Evolutionary conservation across 345 rosid genomes (phyloP), one percentile per base, ranked within the genome.

Genomic region (Isatis tinctoria): DNA sequence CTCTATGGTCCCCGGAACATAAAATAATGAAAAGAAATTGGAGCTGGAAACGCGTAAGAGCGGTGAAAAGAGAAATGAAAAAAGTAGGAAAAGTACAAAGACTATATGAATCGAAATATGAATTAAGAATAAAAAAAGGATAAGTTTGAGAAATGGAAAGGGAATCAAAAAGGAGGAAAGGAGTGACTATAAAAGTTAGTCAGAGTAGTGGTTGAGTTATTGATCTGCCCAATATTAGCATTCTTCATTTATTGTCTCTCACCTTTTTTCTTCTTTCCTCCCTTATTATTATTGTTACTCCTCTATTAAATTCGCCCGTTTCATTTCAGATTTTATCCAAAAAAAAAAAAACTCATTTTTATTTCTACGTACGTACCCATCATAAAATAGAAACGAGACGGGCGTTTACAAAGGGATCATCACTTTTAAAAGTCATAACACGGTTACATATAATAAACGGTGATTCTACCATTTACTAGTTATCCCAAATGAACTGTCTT

Each of bases 201-300:
- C 93, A 87, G 93, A 78, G 81, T 90, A 90, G 91, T 90, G 57
- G 91, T 90, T 88, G 90, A 73, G 93, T 82, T 76, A 83, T 86
- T 84, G 91, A 86, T 86, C 84, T 81, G 85, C 87, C 86, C 89
- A 67, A 86, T 82, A 80, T 73, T 78, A 56, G 37, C 67, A 78
- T 72, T 64, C 70, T 79, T 78, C 84, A 78, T 83, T 88, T 77
- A 85, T 78, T 81, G 70, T 73, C 56, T 48, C 67, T 40, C 20
- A 5, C 45, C 61, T 17, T 18, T 59, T 52, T 54, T 6, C 17
- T 74, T 47, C 7, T 56, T 33, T 57, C 7, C 13, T 47, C 10
- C 30, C 12, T 43, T 4, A 28, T 9, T 44, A 22, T 45, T 43
- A 14, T 1, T 8, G 2, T 61, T 39, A 3, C 8, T 39, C 13